Conservation (phyloP, 768 basidiomycete genomes). For the Boletellus ananas region DNA sequence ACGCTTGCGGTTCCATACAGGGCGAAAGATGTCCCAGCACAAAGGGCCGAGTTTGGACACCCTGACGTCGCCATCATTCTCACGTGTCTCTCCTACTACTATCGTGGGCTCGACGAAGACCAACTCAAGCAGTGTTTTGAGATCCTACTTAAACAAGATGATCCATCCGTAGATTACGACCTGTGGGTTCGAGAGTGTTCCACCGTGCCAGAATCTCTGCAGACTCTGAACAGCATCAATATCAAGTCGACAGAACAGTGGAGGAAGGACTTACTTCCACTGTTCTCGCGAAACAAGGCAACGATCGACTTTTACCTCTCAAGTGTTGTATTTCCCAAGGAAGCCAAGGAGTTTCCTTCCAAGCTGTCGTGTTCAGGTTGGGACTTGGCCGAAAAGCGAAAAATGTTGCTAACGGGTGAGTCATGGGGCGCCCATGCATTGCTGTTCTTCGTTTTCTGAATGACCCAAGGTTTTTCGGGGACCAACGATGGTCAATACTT, state of each 20-base stretch:
- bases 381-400: constrained; percentile 22
- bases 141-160: constrained; percentile 14
- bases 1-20: constrained; percentile 27
- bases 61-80: constrained; percentile 22
- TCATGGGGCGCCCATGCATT: not conserved
- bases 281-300: constrained; percentile 14
- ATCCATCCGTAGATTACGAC: constrained; percentile 19
- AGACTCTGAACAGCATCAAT: constrained; percentile 16
- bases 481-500: constrained; percentile 27
- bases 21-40: constrained; percentile 26
- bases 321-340: constrained; percentile 23
- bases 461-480: constrained; percentile 19
- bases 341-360: constrained; percentile 15
- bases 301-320: constrained; percentile 26
- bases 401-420: constrained; percentile 18
- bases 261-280: constrained; percentile 1
- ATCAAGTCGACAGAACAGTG: constrained; percentile 19
- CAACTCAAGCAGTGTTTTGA: constrained; percentile 19
- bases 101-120: constrained; percentile 14
- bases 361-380: constrained; percentile 23
- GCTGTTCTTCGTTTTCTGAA: not conserved
- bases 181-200: constrained; percentile 16
- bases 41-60: constrained; percentile 26
- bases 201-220: constrained; percentile 14
- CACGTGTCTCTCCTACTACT: constrained; percentile 19